phyloP scores from a whole-genome alignment of 495 filamentous ascomycete genomes.

The Aspergillus hancockii region DNA sequence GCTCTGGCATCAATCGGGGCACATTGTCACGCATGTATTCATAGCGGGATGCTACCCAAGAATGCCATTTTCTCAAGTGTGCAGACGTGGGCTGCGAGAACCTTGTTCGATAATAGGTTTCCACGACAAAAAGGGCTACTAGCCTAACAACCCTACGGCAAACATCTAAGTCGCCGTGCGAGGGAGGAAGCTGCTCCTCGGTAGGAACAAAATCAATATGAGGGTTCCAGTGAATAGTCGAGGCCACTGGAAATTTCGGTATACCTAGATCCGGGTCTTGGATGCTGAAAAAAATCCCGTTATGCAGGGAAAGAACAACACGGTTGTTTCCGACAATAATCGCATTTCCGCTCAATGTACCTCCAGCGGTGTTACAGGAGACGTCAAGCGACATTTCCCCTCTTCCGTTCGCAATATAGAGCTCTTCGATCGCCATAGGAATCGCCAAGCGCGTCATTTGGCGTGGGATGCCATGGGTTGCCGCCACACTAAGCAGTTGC shows the following conservation, averaged over 20 bases:
- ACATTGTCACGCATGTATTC: not conserved
- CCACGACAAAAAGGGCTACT: constrained; percentile 5
- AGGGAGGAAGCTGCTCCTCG: constrained; percentile 3
- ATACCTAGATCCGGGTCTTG: not conserved
- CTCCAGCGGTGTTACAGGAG: constrained; percentile 1
- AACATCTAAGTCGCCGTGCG: not conserved
- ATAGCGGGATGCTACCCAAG: constrained; percentile 1
- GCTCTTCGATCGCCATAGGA: constrained; percentile 5
- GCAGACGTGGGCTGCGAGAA: not conserved
- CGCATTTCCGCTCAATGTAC: constrained; percentile 1
- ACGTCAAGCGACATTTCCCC: constrained; percentile 1
- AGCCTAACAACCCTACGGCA: not conserved
- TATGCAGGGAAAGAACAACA: constrained; percentile 5
- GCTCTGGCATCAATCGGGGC: not conserved
- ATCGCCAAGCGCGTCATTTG: constrained; percentile 6
- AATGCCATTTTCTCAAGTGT: constrained; percentile 3
- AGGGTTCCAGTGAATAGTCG: constrained; percentile 25
- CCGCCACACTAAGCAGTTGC: constrained; percentile 16
- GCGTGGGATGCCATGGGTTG: constrained; percentile 15
- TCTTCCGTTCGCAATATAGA: constrained; percentile 3
- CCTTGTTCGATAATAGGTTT: constrained; percentile 6
- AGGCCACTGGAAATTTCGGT: not conserved
- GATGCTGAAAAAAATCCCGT: constrained; percentile 4
- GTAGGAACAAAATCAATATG: constrained; percentile 14
- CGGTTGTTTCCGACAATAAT: not conserved